Evolutionary conservation across 495 filamentous ascomycete genomes (phyloP), one percentile per base, ranked within the genome.

Genomic region (Aspergillus egyptiacus): DNA sequence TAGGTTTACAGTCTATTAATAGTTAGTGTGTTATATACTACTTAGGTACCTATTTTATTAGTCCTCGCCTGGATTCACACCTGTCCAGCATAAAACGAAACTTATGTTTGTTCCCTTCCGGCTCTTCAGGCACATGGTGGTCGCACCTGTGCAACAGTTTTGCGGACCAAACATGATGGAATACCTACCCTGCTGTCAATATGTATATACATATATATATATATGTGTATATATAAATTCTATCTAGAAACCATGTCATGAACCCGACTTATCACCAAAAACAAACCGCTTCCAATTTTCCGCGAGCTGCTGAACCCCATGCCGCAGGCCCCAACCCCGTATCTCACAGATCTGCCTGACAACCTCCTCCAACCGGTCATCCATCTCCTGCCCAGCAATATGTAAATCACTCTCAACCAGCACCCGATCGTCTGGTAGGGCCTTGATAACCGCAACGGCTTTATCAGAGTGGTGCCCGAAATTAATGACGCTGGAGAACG

Each of bases 391-490:
- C 5, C 93, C 93, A 5, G 93, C 94, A 13, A 69, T 80, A 61
- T 97, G 91, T 34, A 95, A 61, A 65, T 98, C 93, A 63, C 89
- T 96, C 65, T 98, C 93, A 5, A 91, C 73, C 14, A 98, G 74
- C 9, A 98, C 69, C 31, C 80, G 74, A 55, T 94, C 81, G 55
- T 88, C 81, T 0, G 93, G 91, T 5, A 93, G 68, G 2, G 74
- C 74, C 51, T 78, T 79, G 37, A 97, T 79, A n/a, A 88, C 82
- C 11, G 83, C 78, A 41, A 71, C 56, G 4, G 78, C 70, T 54
- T 78, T 83, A 25, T 64, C 50, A 6, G 72, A 67, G 11, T 76
- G 60, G 3, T 77, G 79, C 1, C 75, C 74, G 54, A 95, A 81
- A 60, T 97, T 97, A 53, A 97, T 85, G 2, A 79, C 79, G 2